Percentiles rank a stretch among this genome's conserved stretches.
Evolutionary conservation across 352 stramenopile species (phyloP).

Genomic region (Globisporangium recalcitrans): DNA sequence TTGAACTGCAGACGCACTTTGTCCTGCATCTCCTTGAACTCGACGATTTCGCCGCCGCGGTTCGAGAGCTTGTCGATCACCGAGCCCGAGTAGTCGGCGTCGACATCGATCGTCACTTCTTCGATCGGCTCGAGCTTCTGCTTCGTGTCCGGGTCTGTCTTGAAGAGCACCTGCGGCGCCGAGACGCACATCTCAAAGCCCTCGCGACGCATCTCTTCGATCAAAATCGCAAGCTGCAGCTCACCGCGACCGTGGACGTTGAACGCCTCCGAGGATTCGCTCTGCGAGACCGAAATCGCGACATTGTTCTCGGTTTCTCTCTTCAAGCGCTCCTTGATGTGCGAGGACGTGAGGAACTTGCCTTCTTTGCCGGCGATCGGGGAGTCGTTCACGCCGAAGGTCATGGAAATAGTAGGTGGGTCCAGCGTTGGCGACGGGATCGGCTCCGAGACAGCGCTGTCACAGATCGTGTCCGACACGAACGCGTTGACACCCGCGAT

Average conservation of each 20-base stretch:
- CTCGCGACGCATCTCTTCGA: conserved; percentile 98
- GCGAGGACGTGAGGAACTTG: conserved; percentile 95
- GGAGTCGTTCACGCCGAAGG: conserved; percentile 97
- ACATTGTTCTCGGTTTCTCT: conserved; percentile 98
- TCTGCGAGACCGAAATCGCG: conserved; percentile 89
- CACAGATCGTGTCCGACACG: conserved; percentile 88
- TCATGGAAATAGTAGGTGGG: conserved; percentile 97
- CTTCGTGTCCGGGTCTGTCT: conserved; percentile 80
- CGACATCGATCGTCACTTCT: conserved; percentile 95
- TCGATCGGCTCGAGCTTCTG: conserved; percentile 87
- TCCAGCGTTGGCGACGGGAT: conserved; percentile 93
- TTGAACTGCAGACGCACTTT: conserved; percentile 95
- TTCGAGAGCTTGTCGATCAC: conserved; percentile 97
- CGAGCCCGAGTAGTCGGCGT: conserved; percentile 92
- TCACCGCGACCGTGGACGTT: conserved; percentile 96
- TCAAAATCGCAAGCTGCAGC: conserved; percentile 97
- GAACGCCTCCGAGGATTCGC: conserved; percentile 88
- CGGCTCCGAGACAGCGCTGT: conserved; percentile 63
- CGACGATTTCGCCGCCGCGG: conserved; percentile 91
- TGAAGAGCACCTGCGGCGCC: conserved; percentile 94
- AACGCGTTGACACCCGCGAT: conserved; percentile 91
- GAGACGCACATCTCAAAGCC: conserved; percentile 98
- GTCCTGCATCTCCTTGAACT: conserved; percentile 90
- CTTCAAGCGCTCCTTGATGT: conserved; percentile 92
- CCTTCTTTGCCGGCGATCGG: conserved; percentile 95